phyloP scores from a whole-genome alignment of 495 filamentous ascomycete species.

The Echria macrotheca region DNA sequence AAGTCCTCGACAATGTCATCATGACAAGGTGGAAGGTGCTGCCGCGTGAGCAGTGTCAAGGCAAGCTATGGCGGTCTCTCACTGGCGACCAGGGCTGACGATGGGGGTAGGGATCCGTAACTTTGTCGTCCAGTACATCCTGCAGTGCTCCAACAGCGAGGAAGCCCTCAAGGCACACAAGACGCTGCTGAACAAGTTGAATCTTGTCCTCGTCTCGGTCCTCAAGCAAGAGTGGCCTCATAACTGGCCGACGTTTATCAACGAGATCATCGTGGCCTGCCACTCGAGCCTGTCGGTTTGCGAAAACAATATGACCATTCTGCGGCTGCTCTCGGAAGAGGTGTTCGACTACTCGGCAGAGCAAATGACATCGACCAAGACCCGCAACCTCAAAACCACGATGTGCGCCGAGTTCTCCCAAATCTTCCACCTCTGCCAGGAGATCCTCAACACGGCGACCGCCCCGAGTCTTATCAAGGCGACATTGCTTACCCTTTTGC shows the following conservation, averaged over 20 bases:
- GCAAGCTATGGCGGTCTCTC: constrained; percentile 34
- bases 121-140: constrained; percentile 96
- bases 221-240: constrained; percentile 99
- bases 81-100: constrained; percentile 8
- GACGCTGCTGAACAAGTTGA: constrained; percentile 93
- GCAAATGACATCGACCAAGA: constrained; percentile 96
- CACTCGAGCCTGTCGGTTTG: constrained; percentile 92
- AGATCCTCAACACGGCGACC: constrained; percentile 82
- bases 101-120: constrained; percentile 76
- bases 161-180: constrained; percentile 75
- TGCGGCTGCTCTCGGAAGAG: constrained; percentile 92
- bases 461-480: constrained; percentile 87
- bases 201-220: constrained; percentile 93
- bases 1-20: constrained; percentile 96
- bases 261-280: constrained; percentile 95
- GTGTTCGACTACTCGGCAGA: constrained; percentile 98
- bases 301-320: constrained; percentile 99
- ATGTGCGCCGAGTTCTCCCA: constrained; percentile 98
- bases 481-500: constrained; percentile 86
- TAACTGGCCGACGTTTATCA: constrained; percentile 99
- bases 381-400: constrained; percentile 88
- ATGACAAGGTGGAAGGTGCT: constrained; percentile 99
- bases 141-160: constrained; percentile 82
- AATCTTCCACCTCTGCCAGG: constrained; percentile 94
- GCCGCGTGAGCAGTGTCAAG: constrained; percentile 90